These are phyloP conservation scores for Citrullus mucosospermus DNA, from an alignment of 306 rosid genomes.

Conservation along the genomic window DNA sequence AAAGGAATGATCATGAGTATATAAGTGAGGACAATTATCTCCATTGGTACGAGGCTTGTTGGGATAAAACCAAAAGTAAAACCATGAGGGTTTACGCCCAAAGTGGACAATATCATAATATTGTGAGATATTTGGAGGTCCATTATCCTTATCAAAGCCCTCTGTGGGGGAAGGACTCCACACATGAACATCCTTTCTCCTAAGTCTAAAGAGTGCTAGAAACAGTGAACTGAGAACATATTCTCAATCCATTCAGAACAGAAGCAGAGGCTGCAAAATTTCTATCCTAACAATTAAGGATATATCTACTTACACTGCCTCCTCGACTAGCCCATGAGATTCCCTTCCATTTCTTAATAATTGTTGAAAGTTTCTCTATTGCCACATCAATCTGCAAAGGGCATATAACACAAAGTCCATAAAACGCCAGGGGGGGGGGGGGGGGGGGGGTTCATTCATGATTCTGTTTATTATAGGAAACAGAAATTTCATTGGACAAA, in stretches of 20 bases:
- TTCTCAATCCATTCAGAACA: not conserved
- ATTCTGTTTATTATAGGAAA: not conserved
- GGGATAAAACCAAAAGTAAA: no score
- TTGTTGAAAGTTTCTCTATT: conserved; percentile 24
- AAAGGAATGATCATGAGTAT: no score
- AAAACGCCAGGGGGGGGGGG: not conserved
- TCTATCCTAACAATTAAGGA: not conserved
- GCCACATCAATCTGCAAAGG: conserved; percentile 44
- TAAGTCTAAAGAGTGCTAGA: not conserved
- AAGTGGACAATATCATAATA: no score
- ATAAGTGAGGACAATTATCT: no score
- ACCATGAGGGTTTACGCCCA: no score
- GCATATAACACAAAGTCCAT: not conserved
- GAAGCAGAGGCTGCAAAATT: not conserved
- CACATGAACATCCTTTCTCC: no score
- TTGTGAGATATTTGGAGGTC: no score
- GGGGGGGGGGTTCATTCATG: not conserved
- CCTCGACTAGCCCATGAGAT: conserved; percentile 81
- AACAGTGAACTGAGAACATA: not conserved
- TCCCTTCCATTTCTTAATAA: conserved; percentile 47
- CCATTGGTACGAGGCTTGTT: no score
- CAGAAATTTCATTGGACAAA: not conserved
- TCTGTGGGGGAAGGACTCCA: no score
- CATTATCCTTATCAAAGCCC: no score
- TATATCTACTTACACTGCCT: conserved; percentile 49